Evolutionary conservation across 352 stramenopile genomes (phyloP).

Genomic region (Pythium rhizo-oryzae): DNA sequence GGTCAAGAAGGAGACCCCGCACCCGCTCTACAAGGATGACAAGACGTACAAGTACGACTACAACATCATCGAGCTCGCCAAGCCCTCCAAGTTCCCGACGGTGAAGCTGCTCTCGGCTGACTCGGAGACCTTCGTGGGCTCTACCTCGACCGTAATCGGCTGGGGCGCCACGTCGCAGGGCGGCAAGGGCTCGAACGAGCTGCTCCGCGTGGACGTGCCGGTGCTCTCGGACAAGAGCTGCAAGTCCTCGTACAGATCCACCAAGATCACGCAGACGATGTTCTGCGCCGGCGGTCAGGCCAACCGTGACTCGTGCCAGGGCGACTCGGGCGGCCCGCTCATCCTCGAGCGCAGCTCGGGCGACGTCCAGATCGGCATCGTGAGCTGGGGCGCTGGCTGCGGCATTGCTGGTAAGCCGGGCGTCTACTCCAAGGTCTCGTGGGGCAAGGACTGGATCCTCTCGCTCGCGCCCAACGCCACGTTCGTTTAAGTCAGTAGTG

Average conservation of each 20-base stretch:
- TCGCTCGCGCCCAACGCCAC: too few species aligned
- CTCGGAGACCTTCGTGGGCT: background rate
- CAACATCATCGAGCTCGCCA: too few species aligned
- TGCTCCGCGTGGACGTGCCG: too few species aligned
- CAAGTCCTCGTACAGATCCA: background rate
- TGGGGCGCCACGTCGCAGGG: background rate
- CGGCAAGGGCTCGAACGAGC: background rate
- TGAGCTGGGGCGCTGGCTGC: background rate
- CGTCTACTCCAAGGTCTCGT: too few species aligned
- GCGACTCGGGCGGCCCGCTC: conserved; percentile 4
- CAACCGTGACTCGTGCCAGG: conserved; percentile 1
- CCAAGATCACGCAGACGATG: background rate
- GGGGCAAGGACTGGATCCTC: too few species aligned
- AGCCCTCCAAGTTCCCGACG: background rate
- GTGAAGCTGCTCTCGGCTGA: background rate
- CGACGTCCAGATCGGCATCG: too few species aligned
- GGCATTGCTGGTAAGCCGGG: too few species aligned
- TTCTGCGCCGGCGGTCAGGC: background rate
- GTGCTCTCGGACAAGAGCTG: background rate
- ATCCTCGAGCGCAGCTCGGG: too few species aligned
- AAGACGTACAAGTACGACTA: too few species aligned
- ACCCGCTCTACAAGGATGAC: too few species aligned
- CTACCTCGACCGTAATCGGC: background rate
- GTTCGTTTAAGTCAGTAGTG: too few species aligned
- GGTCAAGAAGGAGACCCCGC: too few species aligned